phyloP scores from a whole-genome alignment of 768 basidiomycete genomes.

The Leccinum sublutescens region DNA sequence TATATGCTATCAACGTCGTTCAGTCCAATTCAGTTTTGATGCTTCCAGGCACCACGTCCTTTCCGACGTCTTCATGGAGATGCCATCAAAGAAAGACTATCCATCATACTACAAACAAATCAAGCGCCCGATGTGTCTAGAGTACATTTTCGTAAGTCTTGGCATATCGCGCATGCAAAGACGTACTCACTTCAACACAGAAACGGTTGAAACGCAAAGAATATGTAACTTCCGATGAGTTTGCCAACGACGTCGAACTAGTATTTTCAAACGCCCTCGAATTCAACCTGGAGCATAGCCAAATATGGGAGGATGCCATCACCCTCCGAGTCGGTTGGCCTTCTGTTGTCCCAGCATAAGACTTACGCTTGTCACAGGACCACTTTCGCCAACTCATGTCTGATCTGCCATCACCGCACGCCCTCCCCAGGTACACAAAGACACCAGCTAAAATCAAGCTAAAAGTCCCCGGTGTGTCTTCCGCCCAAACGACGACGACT shows the following conservation, averaged over 20 bases:
- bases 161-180: background rate
- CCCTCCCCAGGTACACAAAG: slow-evolving; percentile 63
- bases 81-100: slow-evolving; percentile 79
- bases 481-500: slow-evolving; percentile 17
- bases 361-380: slow-evolving; percentile 45
- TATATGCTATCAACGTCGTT: slow-evolving; percentile 1
- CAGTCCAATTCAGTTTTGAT: background rate
- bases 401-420: slow-evolving; percentile 65
- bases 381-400: slow-evolving; percentile 74
- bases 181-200: slow-evolving; percentile 39
- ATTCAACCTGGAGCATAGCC: slow-evolving; percentile 86
- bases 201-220: slow-evolving; percentile 79
- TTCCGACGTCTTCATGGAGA: slow-evolving; percentile 77
- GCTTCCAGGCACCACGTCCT: slow-evolving; percentile 58
- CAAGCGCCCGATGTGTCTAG: slow-evolving; percentile 74
- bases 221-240: slow-evolving; percentile 64
- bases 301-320: slow-evolving; percentile 78
- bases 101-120: slow-evolving; percentile 79
- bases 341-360: slow-evolving; percentile 1
- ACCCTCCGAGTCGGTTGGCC: slow-evolving; percentile 53
- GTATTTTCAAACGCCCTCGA: slow-evolving; percentile 86
- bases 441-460: slow-evolving; percentile 68
- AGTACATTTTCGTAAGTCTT: slow-evolving; percentile 66
- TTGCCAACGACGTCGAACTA: slow-evolving; percentile 83
- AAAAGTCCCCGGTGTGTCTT: slow-evolving; percentile 48